phyloP scores from a whole-genome alignment of 1,284 basidiomycete genomes.

The Ceratobasidium sp. region DNA sequence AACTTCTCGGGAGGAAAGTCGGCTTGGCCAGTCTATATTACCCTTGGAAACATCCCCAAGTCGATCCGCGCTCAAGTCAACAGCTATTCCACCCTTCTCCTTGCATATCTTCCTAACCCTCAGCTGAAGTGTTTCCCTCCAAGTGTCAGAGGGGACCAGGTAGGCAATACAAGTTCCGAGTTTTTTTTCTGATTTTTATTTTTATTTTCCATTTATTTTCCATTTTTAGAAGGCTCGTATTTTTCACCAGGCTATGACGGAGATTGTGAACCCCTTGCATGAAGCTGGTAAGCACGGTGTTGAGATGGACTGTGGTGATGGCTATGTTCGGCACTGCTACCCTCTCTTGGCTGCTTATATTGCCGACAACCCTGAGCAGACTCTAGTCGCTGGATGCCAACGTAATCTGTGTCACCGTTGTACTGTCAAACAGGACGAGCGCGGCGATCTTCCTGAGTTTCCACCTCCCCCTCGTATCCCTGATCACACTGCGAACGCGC shows the following conservation, averaged over 20 bases:
- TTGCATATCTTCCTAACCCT: not conserved
- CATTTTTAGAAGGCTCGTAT: constrained; percentile 5
- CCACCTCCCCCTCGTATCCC: constrained; percentile 3
- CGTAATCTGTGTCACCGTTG: constrained; percentile 35
- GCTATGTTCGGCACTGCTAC: constrained; percentile 31
- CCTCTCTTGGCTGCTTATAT: constrained; percentile 44
- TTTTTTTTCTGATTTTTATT: not conserved
- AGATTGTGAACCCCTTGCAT: constrained; percentile 29
- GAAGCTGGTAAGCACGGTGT: constrained; percentile 40
- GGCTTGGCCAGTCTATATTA: constrained; percentile 46
- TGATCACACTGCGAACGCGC: not conserved
- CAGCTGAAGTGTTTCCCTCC: not conserved
- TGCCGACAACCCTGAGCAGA: constrained; percentile 47
- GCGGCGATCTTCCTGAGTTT: constrained; percentile 14
- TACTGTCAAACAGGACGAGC: constrained; percentile 15
- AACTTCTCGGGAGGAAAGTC: constrained; percentile 42
- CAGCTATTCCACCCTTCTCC: not conserved
- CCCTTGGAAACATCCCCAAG: constrained; percentile 30
- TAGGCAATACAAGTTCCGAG: not conserved
- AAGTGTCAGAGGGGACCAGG: not conserved
- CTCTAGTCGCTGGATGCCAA: constrained; percentile 35
- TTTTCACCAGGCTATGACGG: constrained; percentile 44
- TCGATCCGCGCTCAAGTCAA: not conserved
- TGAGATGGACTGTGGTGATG: constrained; percentile 47
- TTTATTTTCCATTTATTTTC: no score